Conservation (phyloP, 2,329 filamentous ascomycete genomes). For the Colletotrichum sp. region DNA sequence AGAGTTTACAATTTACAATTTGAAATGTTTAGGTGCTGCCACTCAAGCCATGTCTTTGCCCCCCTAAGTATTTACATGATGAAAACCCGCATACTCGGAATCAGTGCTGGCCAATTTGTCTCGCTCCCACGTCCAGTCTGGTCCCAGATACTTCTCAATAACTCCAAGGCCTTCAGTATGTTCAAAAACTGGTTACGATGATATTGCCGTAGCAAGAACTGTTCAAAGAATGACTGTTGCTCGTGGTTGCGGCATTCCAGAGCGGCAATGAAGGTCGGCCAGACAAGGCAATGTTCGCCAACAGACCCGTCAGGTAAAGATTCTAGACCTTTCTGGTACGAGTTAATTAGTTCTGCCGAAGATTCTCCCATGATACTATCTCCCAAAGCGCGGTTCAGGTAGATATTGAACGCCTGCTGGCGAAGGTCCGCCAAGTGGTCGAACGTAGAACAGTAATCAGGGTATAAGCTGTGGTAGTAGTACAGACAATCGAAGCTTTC, state of each 20-base stretch:
- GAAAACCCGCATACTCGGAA: not conserved
- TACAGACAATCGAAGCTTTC: conserved; percentile 10
- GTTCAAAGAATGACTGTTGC: not conserved
- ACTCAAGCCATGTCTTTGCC: not conserved
- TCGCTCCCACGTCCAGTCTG: not conserved
- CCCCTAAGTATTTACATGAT: not conserved
- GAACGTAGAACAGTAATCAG: not conserved
- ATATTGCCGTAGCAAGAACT: not conserved
- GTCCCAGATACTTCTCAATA: not conserved
- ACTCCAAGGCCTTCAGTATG: not conserved
- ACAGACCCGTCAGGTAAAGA: not conserved
- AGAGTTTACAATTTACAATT: not conserved
- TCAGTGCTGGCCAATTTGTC: not conserved
- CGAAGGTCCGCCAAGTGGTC: not conserved
- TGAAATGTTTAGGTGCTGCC: not conserved
- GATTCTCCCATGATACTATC: not conserved
- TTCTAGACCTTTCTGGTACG: not conserved
- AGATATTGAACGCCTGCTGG: conserved; percentile 7
- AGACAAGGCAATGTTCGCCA: not conserved
- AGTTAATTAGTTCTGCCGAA: not conserved
- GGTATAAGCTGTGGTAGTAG: conserved; percentile 1
- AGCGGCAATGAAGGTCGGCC: conserved; percentile 7
- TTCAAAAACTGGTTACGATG: not conserved
- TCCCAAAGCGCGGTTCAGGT: not conserved
- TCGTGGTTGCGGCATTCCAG: not conserved